A percentile compares a stretch with the other conserved stretches of the same genome.
Evolutionary conservation across 2,329 filamentous ascomycete species (phyloP).

Genomic region (Apiospora phragmitis): DNA sequence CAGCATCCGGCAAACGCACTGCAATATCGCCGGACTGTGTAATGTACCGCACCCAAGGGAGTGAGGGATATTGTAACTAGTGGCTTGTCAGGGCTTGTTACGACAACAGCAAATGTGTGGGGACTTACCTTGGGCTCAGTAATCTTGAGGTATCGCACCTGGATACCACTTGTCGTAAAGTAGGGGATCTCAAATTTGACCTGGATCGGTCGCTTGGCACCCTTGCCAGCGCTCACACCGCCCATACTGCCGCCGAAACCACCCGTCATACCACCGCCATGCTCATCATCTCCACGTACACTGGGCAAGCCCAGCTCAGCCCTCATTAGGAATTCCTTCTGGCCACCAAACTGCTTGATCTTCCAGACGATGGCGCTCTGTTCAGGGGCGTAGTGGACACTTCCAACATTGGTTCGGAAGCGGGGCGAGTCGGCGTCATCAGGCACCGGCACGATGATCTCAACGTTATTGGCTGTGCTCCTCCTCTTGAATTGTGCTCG

Average conservation of each 20-base stretch:
- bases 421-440: slow-evolving; percentile 95
- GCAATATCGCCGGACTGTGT: slow-evolving; percentile 97
- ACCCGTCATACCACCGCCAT: slow-evolving; percentile 95
- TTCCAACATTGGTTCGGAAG: slow-evolving; percentile 96
- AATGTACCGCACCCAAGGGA: slow-evolving; percentile 98
- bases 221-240: slow-evolving; percentile 80
- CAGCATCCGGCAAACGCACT: slow-evolving; percentile 85
- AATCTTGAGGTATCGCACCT: slow-evolving; percentile 98
- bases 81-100: neutral
- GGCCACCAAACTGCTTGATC: slow-evolving; percentile 99
- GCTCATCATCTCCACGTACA: slow-evolving; percentile 92
- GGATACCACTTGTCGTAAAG: slow-evolving; percentile 98
- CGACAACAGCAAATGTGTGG: too few species aligned
- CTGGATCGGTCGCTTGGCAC: slow-evolving; percentile 89
- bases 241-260: slow-evolving; percentile 98
- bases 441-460: slow-evolving; percentile 94
- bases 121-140: slow-evolving; percentile 92
- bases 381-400: slow-evolving; percentile 95
- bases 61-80: slow-evolving; percentile 93
- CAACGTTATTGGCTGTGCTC: slow-evolving; percentile 97
- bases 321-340: slow-evolving; percentile 98
- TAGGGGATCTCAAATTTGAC: slow-evolving; percentile 99
- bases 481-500: slow-evolving; percentile 97
- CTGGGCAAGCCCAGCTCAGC: slow-evolving; percentile 93
- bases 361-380: slow-evolving; percentile 99